These are phyloP conservation scores for Sphagnum tenellum DNA, from an alignment of 225 moss, liverwort and hornwort genomes.

Conservation along the genomic window DNA sequence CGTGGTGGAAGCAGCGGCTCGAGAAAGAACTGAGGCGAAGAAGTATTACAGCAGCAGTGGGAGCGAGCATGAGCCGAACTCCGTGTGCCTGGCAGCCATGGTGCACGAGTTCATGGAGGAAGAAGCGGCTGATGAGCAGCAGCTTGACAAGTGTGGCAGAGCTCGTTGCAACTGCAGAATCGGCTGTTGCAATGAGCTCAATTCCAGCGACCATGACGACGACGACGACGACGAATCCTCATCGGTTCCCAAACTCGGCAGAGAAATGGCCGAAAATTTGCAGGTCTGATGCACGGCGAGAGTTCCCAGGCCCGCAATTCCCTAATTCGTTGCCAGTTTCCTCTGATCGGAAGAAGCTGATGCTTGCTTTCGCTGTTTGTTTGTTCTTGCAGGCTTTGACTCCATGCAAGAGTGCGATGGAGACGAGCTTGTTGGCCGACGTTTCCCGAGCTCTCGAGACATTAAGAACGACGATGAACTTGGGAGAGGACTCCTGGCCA, in stretches of 20 bases:
- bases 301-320: too few species aligned
- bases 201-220: conserved; percentile 22
- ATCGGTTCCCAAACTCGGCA: conserved; percentile 44
- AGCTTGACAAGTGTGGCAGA: conserved; percentile 38
- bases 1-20: too few species aligned
- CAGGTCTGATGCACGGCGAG: conserved; percentile 10
- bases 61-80: conserved; percentile 80
- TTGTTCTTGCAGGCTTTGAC: conserved; percentile 7
- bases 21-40: too few species aligned
- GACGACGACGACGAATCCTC: conserved; percentile 23
- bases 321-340: too few species aligned
- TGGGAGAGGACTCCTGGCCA: neutral
- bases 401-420: conserved; percentile 17
- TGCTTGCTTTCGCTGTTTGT: too few species aligned
- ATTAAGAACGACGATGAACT: neutral
- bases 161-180: conserved; percentile 61
- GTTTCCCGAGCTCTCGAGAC: conserved; percentile 26
- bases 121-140: conserved; percentile 6
- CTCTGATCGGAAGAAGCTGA: too few species aligned
- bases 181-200: conserved; percentile 13
- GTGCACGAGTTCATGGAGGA: conserved; percentile 69
- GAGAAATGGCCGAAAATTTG: conserved; percentile 51
- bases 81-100: conserved; percentile 78
- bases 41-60: conserved; percentile 48
- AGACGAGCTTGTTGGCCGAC: conserved; percentile 37